Evolutionary conservation across 805 yeast species (phyloP).

Genomic region (Trichomonascus vanleenenianus): DNA sequence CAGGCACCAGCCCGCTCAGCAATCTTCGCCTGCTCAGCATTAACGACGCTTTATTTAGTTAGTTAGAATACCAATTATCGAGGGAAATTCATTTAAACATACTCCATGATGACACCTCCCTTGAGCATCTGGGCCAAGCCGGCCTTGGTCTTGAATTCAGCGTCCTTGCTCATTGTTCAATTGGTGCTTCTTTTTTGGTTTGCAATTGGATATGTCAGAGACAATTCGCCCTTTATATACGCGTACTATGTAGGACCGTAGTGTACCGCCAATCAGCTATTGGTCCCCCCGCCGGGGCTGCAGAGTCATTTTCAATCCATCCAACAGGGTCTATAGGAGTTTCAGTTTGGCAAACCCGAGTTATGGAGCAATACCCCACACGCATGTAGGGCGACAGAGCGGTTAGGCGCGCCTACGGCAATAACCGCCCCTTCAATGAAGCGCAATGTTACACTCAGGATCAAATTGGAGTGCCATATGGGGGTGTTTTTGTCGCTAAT

Average conservation of each 20-base stretch:
- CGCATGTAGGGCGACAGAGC: no score
- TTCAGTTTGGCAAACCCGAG: background rate
- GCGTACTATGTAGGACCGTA: background rate
- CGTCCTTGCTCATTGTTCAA: background rate
- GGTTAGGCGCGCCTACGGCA: no score
- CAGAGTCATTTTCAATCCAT: no score
- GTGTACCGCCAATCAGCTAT: background rate
- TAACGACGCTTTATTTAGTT: constrained; percentile 42
- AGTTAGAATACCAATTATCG: background rate
- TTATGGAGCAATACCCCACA: background rate
- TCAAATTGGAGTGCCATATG: no score
- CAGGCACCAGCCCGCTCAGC: constrained; percentile 84
- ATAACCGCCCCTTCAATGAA: no score
- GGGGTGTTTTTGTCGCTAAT: no score
- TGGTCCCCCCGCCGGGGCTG: background rate
- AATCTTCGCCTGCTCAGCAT: constrained; percentile 68
- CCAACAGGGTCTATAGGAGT: background rate
- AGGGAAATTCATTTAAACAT: constrained; percentile 11
- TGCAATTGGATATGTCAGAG: no score
- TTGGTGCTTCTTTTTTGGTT: no score
- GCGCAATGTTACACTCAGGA: no score
- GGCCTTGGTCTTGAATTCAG: constrained; percentile 41
- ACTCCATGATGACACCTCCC: constrained; percentile 42
- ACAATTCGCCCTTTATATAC: background rate
- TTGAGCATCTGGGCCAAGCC: constrained; percentile 84